A percentile compares a stretch with the other conserved stretches of the same genome.
Evolutionary conservation across 2,329 filamentous ascomycete species (phyloP).

Genomic region (Nemania sp.): DNA sequence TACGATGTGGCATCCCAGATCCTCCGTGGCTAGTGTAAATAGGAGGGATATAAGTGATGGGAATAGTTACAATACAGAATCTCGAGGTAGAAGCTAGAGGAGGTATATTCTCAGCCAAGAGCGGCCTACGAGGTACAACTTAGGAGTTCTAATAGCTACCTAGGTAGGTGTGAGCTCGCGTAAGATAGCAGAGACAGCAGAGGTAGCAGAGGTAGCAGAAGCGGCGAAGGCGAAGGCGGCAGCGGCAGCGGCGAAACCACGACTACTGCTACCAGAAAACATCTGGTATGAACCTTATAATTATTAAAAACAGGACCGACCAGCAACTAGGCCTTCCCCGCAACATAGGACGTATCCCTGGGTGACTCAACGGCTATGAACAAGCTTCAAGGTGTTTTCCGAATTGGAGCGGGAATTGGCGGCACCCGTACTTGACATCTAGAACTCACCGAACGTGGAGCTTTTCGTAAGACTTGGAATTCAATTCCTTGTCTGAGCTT

Average conservation of each 20-base stretch:
- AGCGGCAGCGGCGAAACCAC: background rate
- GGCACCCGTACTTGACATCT: conserved; percentile 27
- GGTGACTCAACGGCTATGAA: conserved; percentile 37
- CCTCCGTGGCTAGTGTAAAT: background rate
- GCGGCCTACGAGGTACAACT: conserved; percentile 7
- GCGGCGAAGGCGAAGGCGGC: background rate
- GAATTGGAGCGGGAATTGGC: conserved; percentile 28
- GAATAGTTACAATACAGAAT: conserved; percentile 14
- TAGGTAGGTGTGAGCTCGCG: background rate
- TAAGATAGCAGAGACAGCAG: too few relatives aligned
- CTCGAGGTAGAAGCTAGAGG: background rate
- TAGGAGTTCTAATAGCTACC: background rate
- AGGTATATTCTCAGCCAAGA: conserved; percentile 1
- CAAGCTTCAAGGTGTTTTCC: conserved; percentile 28
- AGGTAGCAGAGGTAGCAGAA: too few relatives aligned
- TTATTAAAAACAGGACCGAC: background rate
- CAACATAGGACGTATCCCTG: conserved; percentile 37
- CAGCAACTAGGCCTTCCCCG: conserved; percentile 27
- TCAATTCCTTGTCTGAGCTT: conserved; percentile 23
- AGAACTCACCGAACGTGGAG: conserved; percentile 31
- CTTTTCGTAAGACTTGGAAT: conserved; percentile 33
- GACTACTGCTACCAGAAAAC: background rate
- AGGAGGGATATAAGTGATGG: background rate
- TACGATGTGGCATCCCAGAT: background rate
- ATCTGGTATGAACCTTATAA: background rate